phyloP scores from a whole-genome alignment of 495 filamentous ascomycete genomes.

The Penicillium paxilli region DNA sequence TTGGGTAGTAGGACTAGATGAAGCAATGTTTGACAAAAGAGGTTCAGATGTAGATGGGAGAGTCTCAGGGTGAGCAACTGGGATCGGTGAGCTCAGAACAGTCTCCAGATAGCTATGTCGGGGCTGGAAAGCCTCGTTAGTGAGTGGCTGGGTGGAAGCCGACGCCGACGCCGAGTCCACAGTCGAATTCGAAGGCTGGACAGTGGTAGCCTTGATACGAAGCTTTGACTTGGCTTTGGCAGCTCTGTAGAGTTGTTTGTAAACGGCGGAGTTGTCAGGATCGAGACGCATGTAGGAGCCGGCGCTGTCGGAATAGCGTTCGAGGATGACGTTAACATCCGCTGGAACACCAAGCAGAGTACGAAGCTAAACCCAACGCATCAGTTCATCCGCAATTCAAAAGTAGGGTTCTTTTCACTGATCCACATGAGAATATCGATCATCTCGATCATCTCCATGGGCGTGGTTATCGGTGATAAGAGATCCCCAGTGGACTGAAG shows the following conservation, averaged over 20 bases:
- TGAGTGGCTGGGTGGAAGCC: slow-evolving; percentile 1
- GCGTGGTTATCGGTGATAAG: slow-evolving; percentile 20
- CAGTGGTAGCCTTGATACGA: slow-evolving; percentile 71
- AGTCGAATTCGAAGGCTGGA: no score
- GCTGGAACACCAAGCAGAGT: slow-evolving; percentile 67
- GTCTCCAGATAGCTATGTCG: slow-evolving; percentile 44
- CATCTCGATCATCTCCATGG: slow-evolving; percentile 4
- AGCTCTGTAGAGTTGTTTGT: slow-evolving; percentile 95
- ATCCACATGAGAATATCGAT: slow-evolving; percentile 2
- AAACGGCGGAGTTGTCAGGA: slow-evolving; percentile 72
- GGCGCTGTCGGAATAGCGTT: slow-evolving; percentile 96
- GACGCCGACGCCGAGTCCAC: slow-evolving; percentile 3
- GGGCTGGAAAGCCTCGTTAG: slow-evolving; percentile 9
- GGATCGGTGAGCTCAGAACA: slow-evolving; percentile 38
- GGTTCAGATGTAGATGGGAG: slow-evolving; percentile 8
- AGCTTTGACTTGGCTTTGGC: slow-evolving; percentile 99
- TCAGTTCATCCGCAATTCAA: slow-evolving; percentile 18
- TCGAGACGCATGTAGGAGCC: slow-evolving; percentile 78
- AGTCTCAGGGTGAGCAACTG: slow-evolving; percentile 15
- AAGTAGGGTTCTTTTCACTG: neutral
- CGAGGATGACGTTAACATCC: slow-evolving; percentile 70
- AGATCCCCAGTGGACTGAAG: slow-evolving; percentile 16
- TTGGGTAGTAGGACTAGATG: neutral
- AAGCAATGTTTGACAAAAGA: neutral
- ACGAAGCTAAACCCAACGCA: slow-evolving; percentile 62